These are phyloP conservation scores for Eutrema salsugineum DNA, from an alignment of 441 rosid species.

Conservation along the genomic window DNA sequence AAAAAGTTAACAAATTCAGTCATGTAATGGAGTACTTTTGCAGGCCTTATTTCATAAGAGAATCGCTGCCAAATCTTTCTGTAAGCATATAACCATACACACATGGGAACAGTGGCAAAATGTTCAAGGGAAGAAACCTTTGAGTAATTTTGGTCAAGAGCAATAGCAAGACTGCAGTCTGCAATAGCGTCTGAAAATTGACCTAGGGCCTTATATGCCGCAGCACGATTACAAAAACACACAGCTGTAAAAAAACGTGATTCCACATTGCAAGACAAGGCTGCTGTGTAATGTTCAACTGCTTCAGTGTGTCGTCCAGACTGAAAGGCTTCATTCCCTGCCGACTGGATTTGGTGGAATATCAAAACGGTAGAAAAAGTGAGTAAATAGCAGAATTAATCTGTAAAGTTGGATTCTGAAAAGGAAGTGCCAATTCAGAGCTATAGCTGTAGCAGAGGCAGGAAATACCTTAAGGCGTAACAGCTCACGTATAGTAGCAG, in stretches of 20 bases:
- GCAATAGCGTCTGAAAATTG: slow-evolving; percentile 91
- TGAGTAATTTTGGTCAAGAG: slow-evolving; percentile 79
- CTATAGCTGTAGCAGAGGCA: slow-evolving; percentile 10
- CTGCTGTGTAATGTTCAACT: slow-evolving; percentile 84
- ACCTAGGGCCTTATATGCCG: slow-evolving; percentile 78
- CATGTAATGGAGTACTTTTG: neutral
- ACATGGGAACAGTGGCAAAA: too few species aligned
- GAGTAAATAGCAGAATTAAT: neutral
- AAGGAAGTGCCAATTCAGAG: slow-evolving; percentile 4
- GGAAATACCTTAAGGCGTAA: slow-evolving; percentile 67
- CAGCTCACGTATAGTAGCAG: slow-evolving; percentile 61
- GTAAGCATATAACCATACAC: neutral
- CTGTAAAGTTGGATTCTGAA: neutral
- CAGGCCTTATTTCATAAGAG: neutral
- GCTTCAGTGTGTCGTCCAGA: slow-evolving; percentile 89
- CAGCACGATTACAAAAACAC: slow-evolving; percentile 97
- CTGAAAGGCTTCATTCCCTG: slow-evolving; percentile 97
- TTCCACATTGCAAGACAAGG: slow-evolving; percentile 72
- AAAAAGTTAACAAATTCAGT: neutral
- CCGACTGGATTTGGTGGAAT: slow-evolving; percentile 41
- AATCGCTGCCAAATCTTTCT: neutral
- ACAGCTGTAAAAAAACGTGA: slow-evolving; percentile 90
- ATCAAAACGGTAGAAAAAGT: slow-evolving; percentile 1
- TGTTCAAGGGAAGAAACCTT: slow-evolving; percentile 49
- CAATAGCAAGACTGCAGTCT: slow-evolving; percentile 95